Evolutionary conservation across 495 filamentous ascomycete genomes (phyloP), one percentile per base, ranked within the genome.

Genomic region (Immersiella caudata): DNA sequence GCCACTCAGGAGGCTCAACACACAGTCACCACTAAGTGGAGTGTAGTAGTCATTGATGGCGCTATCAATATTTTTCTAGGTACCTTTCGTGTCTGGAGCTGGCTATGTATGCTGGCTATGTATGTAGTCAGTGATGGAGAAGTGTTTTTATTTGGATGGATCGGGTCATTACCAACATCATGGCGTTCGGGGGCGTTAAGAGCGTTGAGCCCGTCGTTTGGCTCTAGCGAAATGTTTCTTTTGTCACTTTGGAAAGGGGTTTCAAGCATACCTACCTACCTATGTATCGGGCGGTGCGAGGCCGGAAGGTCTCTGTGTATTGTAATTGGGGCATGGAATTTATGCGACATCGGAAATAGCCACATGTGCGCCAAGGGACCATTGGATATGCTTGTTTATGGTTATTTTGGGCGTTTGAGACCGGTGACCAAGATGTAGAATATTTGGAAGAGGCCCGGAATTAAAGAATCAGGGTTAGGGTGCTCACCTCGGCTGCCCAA

Each of bases 1-100:
- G 63, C 66, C 60, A 54, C 20, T 66, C 61, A 14, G 62, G 66
- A 4, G 70, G 69, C 29, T 36, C 26, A n/a, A 24, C 16, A 16
- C 67, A 69, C 36, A 35, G 33, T 9, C 67, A 69, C 50, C 25
- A 69, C 18, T 57, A 33, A n/a, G 40, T 46, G 40, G 40, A 14
- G 4, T 46, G 40, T 12, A 12, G 2, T 14, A 36, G 6, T 5
- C 6, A 36, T 18, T 46, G 40, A 18, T 5, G 9, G 40, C 16
- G 40, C 5, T 46, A 46, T 46, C 11, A 12, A 46, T 14, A 14
- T 46, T 46, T 46, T 18, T 46, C 16, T 46, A 2, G 40, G 40
- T 14, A 14, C 6, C 2, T 46, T 46, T 46, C 11, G 16, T 46
- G 4, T 14, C 11, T 46, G 40, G 40, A 46, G 40, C 40, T 33